A percentile compares a stretch with the other conserved stretches of the same genome.
phyloP scores from a whole-genome alignment of 257 asterid species.

The Jaltomata sinuosa region DNA sequence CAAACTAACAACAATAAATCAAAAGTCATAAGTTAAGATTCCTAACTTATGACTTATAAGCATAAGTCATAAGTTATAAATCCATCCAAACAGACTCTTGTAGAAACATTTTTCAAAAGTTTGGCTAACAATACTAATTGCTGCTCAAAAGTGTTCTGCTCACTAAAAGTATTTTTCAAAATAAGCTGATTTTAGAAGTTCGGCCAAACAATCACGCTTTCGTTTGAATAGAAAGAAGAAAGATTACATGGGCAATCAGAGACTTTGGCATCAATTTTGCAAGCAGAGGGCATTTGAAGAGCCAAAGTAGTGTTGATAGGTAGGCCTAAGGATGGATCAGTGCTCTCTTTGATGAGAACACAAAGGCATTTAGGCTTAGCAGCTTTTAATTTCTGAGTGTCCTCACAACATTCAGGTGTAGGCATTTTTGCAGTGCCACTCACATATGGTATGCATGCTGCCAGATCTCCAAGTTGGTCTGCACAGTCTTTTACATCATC shows the following conservation, averaged over 20 bases:
- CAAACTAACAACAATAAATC: no score
- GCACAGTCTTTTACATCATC: constrained; percentile 59
- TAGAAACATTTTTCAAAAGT: no score
- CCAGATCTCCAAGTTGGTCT: constrained; percentile 40
- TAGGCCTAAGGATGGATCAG: constrained; percentile 50
- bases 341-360: constrained; percentile 60
- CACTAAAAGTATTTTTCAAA: no score
- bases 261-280: constrained; percentile 52
- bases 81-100: no score
- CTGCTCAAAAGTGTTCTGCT: no score
- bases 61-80: no score
- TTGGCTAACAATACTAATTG: no score
- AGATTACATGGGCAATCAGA: constrained; percentile 54
- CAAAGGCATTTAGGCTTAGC: constrained; percentile 64
- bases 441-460: constrained; percentile 54
- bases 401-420: constrained; percentile 43
- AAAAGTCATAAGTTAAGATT: no score
- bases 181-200: no score
- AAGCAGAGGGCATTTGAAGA: constrained; percentile 51
- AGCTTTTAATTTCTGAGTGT: constrained; percentile 29
- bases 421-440: constrained; percentile 55
- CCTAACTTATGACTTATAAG: no score
- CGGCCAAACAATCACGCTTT: no score
- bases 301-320: constrained; percentile 63
- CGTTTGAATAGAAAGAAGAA: background rate